phyloP scores from a whole-genome alignment of 23 red algal species.

The Cyanidium caldarium region DNA sequence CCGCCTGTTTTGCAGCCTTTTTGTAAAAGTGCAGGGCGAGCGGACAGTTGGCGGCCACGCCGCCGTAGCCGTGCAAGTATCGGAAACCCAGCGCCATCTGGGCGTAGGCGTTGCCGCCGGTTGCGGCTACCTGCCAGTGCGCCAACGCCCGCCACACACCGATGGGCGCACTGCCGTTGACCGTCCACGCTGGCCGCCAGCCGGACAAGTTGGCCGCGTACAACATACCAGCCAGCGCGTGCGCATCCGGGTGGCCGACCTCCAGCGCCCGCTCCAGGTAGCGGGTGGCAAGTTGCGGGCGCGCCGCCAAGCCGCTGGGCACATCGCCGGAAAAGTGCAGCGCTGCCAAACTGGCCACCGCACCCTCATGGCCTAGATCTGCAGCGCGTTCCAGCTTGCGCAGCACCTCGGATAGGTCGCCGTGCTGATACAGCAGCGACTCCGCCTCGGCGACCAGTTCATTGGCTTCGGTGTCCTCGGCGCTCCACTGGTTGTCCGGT shows the following conservation, averaged over 20 bases:
- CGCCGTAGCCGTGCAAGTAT: conserved; percentile 27
- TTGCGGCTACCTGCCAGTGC: conserved; percentile 15
- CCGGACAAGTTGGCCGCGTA: neutral
- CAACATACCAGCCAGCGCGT: conserved; percentile 12
- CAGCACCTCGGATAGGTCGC: too few relatives aligned
- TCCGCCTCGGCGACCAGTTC: too few relatives aligned
- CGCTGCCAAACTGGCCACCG: too few relatives aligned
- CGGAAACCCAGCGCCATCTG: conserved; percentile 27
- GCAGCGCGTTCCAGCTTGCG: too few relatives aligned
- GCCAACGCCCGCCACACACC: neutral
- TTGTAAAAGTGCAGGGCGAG: conserved; percentile 7
- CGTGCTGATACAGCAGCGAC: too few relatives aligned
- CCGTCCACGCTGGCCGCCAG: neutral
- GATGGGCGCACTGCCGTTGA: neutral
- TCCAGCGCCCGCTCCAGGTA: neutral
- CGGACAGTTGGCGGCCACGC: conserved; percentile 4
- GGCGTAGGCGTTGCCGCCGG: conserved; percentile 11
- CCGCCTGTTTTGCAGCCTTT: neutral
- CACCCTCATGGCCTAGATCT: too few relatives aligned
- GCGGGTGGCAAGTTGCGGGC: too few relatives aligned
- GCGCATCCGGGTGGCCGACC: conserved; percentile 20
- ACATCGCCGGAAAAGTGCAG: too few relatives aligned
- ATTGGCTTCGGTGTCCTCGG: too few relatives aligned
- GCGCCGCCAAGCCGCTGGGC: too few relatives aligned
- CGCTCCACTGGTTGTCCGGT: too few relatives aligned